phyloP scores from a whole-genome alignment of 495 filamentous ascomycete species.

The Xylaria curta region DNA sequence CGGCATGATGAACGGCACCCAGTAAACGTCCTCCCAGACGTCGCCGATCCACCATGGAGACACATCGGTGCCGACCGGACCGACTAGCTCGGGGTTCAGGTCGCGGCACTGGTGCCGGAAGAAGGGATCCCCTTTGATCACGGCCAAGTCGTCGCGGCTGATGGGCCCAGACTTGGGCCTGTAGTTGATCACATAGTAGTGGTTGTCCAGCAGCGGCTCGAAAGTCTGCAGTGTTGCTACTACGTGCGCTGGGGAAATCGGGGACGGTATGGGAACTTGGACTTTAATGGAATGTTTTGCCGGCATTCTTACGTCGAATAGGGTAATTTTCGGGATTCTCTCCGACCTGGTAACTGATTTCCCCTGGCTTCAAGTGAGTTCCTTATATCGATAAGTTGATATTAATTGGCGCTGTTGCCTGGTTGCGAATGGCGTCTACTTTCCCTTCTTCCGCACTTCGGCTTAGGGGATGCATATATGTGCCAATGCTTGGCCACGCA shows the following conservation, averaged over 20 bases:
- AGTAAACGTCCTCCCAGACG: slow-evolving; percentile 46
- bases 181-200: slow-evolving; percentile 40
- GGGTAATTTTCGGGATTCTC: not conserved
- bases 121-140: slow-evolving; percentile 43
- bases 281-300: slow-evolving; percentile 37
- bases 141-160: slow-evolving; percentile 24
- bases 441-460: slow-evolving; percentile 10
- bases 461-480: not conserved
- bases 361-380: not conserved
- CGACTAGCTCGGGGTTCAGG: slow-evolving; percentile 12
- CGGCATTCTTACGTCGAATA: slow-evolving; percentile 13
- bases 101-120: slow-evolving; percentile 41
- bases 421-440: not conserved
- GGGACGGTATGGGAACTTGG: slow-evolving; percentile 44
- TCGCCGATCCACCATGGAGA: slow-evolving; percentile 35
- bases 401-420: not conserved
- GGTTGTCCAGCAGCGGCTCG: slow-evolving; percentile 46
- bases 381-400: slow-evolving; percentile 1
- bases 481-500: slow-evolving; percentile 1
- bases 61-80: not conserved
- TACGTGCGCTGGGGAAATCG: slow-evolving; percentile 35
- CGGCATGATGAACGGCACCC: slow-evolving; percentile 43
- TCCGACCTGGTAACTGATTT: not conserved
- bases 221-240: slow-evolving; percentile 42
- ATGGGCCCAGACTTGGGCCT: slow-evolving; percentile 33